These are phyloP conservation scores for Tulasnella sp. DNA, from an alignment of 768 basidiomycete genomes.

Conservation along the genomic window DNA sequence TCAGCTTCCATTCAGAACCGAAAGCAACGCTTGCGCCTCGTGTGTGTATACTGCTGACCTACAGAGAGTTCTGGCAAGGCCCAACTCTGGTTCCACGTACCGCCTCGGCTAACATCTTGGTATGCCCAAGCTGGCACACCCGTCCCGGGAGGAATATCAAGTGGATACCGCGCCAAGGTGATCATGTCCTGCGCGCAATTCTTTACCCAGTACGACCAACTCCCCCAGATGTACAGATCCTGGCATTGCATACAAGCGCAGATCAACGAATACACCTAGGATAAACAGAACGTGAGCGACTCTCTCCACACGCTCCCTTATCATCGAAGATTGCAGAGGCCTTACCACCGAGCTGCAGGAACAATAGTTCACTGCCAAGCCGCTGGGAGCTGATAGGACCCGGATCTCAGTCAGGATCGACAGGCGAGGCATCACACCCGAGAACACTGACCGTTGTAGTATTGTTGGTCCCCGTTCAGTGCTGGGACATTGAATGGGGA, in stretches of 20 bases:
- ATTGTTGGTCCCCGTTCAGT: background rate
- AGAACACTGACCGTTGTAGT: background rate
- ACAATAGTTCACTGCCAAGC: constrained; percentile 37
- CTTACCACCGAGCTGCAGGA: constrained; percentile 52
- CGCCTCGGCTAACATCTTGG: constrained; percentile 44
- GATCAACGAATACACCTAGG: constrained; percentile 47
- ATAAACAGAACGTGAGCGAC: no score
- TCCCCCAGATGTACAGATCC: constrained; percentile 42
- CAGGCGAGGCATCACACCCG: background rate
- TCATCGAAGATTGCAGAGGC: background rate
- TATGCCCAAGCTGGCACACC: constrained; percentile 31
- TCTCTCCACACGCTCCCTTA: background rate
- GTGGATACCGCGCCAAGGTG: constrained; percentile 43
- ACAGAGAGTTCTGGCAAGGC: background rate
- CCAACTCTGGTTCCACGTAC: background rate
- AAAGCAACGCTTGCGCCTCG: background rate
- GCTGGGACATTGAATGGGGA: background rate
- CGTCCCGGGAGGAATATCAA: no score
- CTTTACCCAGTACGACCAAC: constrained; percentile 37
- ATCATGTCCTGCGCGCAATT: constrained; percentile 23
- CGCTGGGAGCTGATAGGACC: background rate
- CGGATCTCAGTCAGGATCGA: background rate
- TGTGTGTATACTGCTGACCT: background rate
- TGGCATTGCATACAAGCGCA: constrained; percentile 60
- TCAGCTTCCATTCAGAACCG: no score